phyloP scores from a whole-genome alignment of 2,329 filamentous ascomycete species.

The Clonostachys chloroleuca region DNA sequence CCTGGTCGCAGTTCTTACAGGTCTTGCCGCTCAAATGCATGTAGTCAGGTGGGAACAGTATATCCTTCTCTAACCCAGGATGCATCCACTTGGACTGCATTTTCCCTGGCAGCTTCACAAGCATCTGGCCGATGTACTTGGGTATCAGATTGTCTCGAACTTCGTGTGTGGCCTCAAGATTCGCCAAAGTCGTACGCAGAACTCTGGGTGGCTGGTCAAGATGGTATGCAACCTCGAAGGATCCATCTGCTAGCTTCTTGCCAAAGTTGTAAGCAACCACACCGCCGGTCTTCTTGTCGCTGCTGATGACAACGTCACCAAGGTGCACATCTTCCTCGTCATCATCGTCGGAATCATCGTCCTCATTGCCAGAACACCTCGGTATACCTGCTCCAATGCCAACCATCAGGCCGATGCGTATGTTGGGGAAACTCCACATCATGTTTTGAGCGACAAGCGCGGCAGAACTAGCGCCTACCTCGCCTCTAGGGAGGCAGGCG shows the following conservation, averaged over 20 bases:
- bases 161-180: constrained; percentile 1
- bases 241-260: constrained; percentile 4
- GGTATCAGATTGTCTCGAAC: not conserved
- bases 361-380: not conserved
- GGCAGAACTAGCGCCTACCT: constrained; percentile 20
- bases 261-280: constrained; percentile 13
- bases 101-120: not conserved
- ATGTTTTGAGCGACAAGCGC: constrained; percentile 22
- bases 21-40: not conserved
- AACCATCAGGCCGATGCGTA: constrained; percentile 11
- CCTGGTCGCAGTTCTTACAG: constrained; percentile 1
- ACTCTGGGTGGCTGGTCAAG: not conserved
- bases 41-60: constrained; percentile 1
- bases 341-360: constrained; percentile 1
- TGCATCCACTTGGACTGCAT: not conserved
- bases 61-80: not conserved
- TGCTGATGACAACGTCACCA: constrained; percentile 27
- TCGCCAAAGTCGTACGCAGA: constrained; percentile 3
- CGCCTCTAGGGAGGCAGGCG: constrained; percentile 13
- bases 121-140: not conserved
- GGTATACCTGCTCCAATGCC: constrained; percentile 12
- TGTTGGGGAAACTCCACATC: constrained; percentile 21
- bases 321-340: constrained; percentile 23
- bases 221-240: not conserved
- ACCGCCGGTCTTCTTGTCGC: constrained; percentile 4